A percentile compares a stretch with the other conserved stretches of the same genome.
phyloP scores from a whole-genome alignment of 164 flowering plant species.

The Kalanchoe fedtschenkoi region DNA sequence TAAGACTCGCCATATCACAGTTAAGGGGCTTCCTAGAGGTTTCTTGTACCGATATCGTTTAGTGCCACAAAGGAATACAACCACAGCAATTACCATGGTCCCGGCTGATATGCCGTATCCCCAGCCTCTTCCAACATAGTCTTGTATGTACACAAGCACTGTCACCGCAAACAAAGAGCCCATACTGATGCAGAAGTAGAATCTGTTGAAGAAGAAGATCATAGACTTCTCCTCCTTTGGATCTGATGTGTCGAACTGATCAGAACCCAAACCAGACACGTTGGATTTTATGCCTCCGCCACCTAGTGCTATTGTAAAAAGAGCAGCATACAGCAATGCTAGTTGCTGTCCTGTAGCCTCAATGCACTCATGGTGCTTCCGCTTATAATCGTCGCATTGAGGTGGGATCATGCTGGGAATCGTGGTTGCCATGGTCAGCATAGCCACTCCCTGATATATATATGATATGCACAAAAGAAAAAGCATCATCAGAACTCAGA shows the following conservation, averaged over 20 bases:
- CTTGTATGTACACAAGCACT: slow-evolving; percentile 74
- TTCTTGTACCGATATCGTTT: slow-evolving; percentile 42
- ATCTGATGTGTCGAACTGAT: slow-evolving; percentile 60
- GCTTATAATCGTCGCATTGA: slow-evolving; percentile 34
- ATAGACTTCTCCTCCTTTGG: slow-evolving; percentile 70
- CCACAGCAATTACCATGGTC: slow-evolving; percentile 52
- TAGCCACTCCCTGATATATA: slow-evolving; percentile 53
- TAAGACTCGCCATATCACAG: slow-evolving; percentile 58
- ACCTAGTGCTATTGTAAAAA: slow-evolving; percentile 74
- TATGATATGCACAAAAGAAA: neutral
- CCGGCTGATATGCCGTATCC: slow-evolving; percentile 86
- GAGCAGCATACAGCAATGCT: slow-evolving; percentile 58
- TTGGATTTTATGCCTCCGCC: slow-evolving; percentile 84
- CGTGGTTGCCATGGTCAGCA: slow-evolving; percentile 53
- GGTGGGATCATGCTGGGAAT: slow-evolving; percentile 74
- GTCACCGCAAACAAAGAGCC: slow-evolving; percentile 82
- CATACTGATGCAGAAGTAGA: slow-evolving; percentile 68
- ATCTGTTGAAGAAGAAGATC: slow-evolving; percentile 86
- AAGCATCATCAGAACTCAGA: no score
- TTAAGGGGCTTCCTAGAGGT: slow-evolving; percentile 79
- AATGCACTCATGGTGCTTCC: slow-evolving; percentile 36
- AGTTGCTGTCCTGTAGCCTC: slow-evolving; percentile 51
- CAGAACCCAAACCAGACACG: slow-evolving; percentile 89
- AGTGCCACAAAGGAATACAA: slow-evolving; percentile 47
- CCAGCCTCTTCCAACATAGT: slow-evolving; percentile 80